Evolutionary conservation across 768 basidiomycete genomes (phyloP), one percentile per base, ranked within the genome.

Genomic region (Podaxis carcinomalis): DNA sequence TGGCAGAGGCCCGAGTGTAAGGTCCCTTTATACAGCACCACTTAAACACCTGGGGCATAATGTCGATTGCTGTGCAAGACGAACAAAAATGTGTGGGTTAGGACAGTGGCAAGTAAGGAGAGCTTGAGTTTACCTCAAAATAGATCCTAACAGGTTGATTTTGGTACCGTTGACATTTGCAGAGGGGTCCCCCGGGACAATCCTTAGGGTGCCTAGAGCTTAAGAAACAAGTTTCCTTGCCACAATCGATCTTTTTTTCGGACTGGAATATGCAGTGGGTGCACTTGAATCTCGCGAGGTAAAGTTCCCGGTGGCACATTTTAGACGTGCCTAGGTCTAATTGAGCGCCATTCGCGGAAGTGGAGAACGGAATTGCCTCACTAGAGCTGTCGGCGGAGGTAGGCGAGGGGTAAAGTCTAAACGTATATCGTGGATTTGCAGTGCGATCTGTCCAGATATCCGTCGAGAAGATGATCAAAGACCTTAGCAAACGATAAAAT

Each of bases 251-350:
- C 58, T 71, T 68, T 61, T 69, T 74, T 37, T 79, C 75, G 13
- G 73, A 68, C 40, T 68, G 72, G 67, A 79, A 83, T 13, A 75
- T 75, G 66, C 80, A 73, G 70, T 89, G 87, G n/a, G 76, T 76
- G 74, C 89, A 90, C n/a, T 42, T 70, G 35, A 67, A 80, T 67
- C 75, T 79, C 59, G 69, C 72, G 71, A 88, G 82, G 65, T 73
- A 77, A 67, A 89, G 80, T 55, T 74, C 76, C 64, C 86, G 81
- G 71, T 84, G 82, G 76, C 88, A 90, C 88, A 90, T 90, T 66
- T 64, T 67, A 68, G 62, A 59, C 63, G 65, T 62, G 62, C 68
- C 62, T 64, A 63, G 52, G 66, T 66, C 66, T 37, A 67, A 63
- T 65, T 63, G 61, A 63, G 60, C 63, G 66, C 61, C 56, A 62